Evolutionary conservation across 495 filamentous ascomycete species (phyloP), one percentile per base, ranked within the genome.

Genomic region (Tuber magnatum): DNA sequence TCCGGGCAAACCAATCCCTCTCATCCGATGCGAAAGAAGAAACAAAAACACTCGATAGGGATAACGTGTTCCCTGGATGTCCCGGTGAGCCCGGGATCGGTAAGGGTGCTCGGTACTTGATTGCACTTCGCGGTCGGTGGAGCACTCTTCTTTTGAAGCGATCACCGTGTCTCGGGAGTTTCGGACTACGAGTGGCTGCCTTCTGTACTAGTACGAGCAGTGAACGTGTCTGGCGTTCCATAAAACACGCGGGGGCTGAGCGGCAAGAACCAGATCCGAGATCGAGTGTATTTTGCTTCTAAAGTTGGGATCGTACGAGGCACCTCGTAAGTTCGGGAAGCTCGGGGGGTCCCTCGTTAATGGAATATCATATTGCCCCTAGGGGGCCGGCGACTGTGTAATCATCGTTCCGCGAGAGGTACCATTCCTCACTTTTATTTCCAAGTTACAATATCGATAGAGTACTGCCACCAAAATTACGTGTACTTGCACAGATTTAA

Each of bases 141-240:
- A 18, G 56, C 28, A 3, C n/a, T 65, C 56, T 18, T 1, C 56
- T 65, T 65, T 65, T 32, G 56, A 65, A 16, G 28, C 14, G 28
- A 65, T 65, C 28, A 1, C 56, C 56, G 28, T 65, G 56, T 65
- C 51, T 56, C 56, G 56, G 56, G 56, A 65, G 56, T 65, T 65
- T 35, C 56, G 56, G 56, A 28, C 8, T 56, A 8, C 51, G 24
- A 56, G 18, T n/a, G 51, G 24, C 51, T 61, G 56, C 56, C 28
- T 35, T 14, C 12, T 65, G 56, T 65, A 61, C 24, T 42, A 6
- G 18, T 24, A n/a, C 10, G 56, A 65, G 56, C 7, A 18, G 28
- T 35, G 56, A 18, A 65, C 28, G 56, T 65, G 56, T 35, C 32
- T 65, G 56, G 56, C 56, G 28, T 35, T 65, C 28, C 56, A 65